phyloP scores from a whole-genome alignment of 345 rosid genomes.

The Pistacia atlantica region DNA sequence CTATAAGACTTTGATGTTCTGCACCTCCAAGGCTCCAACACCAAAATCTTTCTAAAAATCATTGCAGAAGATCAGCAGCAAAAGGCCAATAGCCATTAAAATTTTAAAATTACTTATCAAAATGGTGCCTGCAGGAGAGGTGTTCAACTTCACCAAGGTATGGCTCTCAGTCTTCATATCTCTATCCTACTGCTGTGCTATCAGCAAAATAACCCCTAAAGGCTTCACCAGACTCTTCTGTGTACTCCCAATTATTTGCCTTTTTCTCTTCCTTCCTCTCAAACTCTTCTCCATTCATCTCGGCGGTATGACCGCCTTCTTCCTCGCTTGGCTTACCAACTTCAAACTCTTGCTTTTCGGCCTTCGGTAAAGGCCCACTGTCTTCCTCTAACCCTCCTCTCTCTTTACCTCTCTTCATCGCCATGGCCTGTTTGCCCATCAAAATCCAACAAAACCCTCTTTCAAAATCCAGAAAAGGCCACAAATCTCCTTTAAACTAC shows the following conservation, averaged over 20 bases:
- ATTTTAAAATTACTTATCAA: no score
- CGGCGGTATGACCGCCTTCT: constrained; percentile 26
- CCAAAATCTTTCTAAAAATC: no score
- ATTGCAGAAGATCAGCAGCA: no score
- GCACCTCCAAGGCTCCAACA: no score
- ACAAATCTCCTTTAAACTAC: constrained; percentile 22
- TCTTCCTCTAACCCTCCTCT: constrained; percentile 19
- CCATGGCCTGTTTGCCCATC: constrained; percentile 57
- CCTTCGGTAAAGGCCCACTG: constrained; percentile 37
- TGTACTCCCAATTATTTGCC: constrained; percentile 22
- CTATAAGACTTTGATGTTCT: no score
- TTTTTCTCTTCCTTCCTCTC: constrained; percentile 38
- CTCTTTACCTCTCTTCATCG: constrained; percentile 37
- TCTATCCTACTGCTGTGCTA: constrained; percentile 25
- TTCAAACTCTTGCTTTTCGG: constrained; percentile 42
- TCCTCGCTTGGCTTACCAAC: constrained; percentile 41
- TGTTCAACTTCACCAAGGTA: constrained; percentile 23
- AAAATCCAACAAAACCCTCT: constrained; percentile 31
- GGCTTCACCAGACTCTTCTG: constrained; percentile 23
- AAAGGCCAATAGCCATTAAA: no score
- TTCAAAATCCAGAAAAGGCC: constrained; percentile 5
- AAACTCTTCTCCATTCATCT: constrained; percentile 23
- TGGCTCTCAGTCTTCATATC: constrained; percentile 30
- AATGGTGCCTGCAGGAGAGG: constrained; percentile 10
- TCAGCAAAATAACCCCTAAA: constrained; percentile 15